phyloP scores from a whole-genome alignment of 495 filamentous ascomycete species.

The Neurospora hispaniola region DNA sequence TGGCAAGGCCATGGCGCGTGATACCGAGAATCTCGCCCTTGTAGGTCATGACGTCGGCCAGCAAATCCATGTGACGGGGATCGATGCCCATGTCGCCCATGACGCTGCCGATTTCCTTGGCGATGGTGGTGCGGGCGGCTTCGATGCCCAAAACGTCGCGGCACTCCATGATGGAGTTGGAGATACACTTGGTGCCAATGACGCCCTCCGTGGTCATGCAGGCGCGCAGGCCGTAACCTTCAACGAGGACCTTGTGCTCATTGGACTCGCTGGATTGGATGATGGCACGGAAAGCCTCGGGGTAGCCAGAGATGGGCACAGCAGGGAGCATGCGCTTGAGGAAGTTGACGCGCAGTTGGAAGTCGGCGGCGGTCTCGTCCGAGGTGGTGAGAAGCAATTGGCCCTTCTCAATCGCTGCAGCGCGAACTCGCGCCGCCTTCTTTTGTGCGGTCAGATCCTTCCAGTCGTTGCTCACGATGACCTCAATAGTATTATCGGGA shows the following conservation, averaged over 20 bases:
- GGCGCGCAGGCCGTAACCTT: slow-evolving; percentile 79
- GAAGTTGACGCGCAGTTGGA: slow-evolving; percentile 71
- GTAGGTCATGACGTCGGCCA: slow-evolving; percentile 99
- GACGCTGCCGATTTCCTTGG: slow-evolving; percentile 66
- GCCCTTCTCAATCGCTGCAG: slow-evolving; percentile 25
- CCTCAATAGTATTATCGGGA: slow-evolving; percentile 37
- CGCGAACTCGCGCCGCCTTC: slow-evolving; percentile 43
- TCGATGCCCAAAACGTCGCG: slow-evolving; percentile 93
- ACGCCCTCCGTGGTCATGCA: slow-evolving; percentile 93
- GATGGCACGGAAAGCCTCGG: slow-evolving; percentile 75
- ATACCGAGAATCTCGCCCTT: slow-evolving; percentile 97
- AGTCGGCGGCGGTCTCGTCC: slow-evolving; percentile 48
- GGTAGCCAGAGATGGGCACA: slow-evolving; percentile 77
- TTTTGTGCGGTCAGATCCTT: slow-evolving; percentile 29
- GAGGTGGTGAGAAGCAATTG: slow-evolving; percentile 11
- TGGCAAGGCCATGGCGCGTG: slow-evolving; percentile 88
- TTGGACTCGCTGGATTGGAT: slow-evolving; percentile 55
- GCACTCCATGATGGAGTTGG: slow-evolving; percentile 88
- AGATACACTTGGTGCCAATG: slow-evolving; percentile 55
- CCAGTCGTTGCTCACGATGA: slow-evolving; percentile 43
- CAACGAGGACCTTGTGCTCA: slow-evolving; percentile 68
- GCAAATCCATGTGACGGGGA: slow-evolving; percentile 94
- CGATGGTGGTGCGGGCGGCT: slow-evolving; percentile 77
- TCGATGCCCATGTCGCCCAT: slow-evolving; percentile 95
- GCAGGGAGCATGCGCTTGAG: slow-evolving; percentile 71